Evolutionary conservation across 2,329 filamentous ascomycete genomes (phyloP).

Genomic region (Parascedosporium putredinis): DNA sequence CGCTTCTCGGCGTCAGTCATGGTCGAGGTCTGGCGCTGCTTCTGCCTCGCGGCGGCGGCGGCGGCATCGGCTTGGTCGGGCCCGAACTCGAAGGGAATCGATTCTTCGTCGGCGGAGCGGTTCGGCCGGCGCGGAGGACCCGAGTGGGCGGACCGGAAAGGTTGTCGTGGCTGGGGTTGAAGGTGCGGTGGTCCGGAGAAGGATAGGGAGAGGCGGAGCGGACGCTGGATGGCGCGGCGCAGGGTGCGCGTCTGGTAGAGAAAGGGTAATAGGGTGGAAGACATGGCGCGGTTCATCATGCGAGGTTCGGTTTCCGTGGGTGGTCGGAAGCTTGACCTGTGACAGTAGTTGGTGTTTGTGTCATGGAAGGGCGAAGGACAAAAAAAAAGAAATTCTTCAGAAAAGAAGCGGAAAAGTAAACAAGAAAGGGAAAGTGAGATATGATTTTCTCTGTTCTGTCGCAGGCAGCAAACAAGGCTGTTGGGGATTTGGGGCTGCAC

Average conservation of each 20-base stretch:
- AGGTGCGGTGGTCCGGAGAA: not conserved
- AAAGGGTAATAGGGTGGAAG: constrained; percentile 48
- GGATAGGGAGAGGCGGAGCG: not conserved
- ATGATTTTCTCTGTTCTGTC: no score
- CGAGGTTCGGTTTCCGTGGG: not conserved
- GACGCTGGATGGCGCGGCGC: constrained; percentile 6
- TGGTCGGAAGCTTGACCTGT: not conserved
- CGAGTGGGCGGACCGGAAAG: not conserved
- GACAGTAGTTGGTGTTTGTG: not conserved
- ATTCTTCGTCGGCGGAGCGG: constrained; percentile 19
- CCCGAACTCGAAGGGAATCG: constrained; percentile 44
- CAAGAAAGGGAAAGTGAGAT: no score
- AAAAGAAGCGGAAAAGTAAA: no score
- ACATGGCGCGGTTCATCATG: not conserved
- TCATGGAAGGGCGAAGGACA: no score
- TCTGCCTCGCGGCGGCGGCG: constrained; percentile 9
- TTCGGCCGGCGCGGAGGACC: constrained; percentile 7
- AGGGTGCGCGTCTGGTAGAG: constrained; percentile 62
- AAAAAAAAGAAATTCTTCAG: no score
- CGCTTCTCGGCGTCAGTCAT: constrained; percentile 47
- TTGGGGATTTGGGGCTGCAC: no score
- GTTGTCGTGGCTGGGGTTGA: not conserved
- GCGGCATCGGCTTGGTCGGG: constrained; percentile 16
- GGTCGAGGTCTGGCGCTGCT: constrained; percentile 27
- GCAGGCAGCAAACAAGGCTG: no score